Conservation (phyloP, 345 rosid species). For the Melaleuca quinquenervia region DNA sequence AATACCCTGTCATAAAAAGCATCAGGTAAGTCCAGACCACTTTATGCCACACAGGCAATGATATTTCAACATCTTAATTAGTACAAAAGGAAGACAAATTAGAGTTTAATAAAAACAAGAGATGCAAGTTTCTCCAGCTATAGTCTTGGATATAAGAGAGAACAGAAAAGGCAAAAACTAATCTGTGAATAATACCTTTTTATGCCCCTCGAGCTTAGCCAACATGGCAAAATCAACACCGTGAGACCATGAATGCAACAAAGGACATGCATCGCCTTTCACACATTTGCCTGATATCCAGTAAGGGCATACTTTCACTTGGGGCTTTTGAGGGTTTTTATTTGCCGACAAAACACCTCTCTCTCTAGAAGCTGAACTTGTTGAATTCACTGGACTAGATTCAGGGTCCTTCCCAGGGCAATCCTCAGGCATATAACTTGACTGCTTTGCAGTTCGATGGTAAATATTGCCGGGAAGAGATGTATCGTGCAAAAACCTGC, state of each 20-base stretch:
- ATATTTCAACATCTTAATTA: too few species aligned
- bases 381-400: too few species aligned
- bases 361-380: too few species aligned
- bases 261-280: constrained; percentile 16
- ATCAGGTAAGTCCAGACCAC: too few species aligned
- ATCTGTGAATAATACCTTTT: constrained; percentile 4
- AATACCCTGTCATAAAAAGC: constrained; percentile 10
- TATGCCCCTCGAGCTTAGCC: constrained; percentile 23
- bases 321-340: background rate
- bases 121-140: too few species aligned
- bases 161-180: background rate
- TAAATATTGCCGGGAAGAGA: background rate
- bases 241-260: constrained; percentile 12
- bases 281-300: constrained; percentile 18
- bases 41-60: too few species aligned
- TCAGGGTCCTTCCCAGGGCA: too few species aligned
- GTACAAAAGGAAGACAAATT: too few species aligned
- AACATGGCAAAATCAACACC: constrained; percentile 17
- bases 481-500: constrained; percentile 14
- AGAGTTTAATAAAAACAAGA: too few species aligned
- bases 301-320: background rate
- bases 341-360: background rate
- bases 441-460: background rate
- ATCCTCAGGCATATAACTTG: too few species aligned
- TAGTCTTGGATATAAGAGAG: background rate